phyloP scores from a whole-genome alignment of 2,329 filamentous ascomycete genomes.

The Ascocoryne sarcoides region DNA sequence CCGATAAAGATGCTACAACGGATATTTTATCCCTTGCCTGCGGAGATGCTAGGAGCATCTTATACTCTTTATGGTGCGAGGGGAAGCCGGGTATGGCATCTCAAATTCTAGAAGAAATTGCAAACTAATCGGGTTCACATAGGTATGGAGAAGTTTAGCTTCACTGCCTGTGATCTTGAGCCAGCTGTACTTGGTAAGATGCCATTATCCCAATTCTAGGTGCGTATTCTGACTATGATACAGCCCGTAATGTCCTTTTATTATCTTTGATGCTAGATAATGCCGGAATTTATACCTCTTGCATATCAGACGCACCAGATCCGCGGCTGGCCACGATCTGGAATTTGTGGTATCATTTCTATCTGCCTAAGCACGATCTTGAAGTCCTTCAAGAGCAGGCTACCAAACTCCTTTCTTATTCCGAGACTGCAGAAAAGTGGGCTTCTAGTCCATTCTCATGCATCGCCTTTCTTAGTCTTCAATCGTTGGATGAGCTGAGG shows the following conservation, averaged over 20 bases:
- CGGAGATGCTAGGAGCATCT: conserved; percentile 4
- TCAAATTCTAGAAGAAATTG: no score
- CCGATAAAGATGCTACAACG: not conserved
- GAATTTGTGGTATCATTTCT: conserved; percentile 1
- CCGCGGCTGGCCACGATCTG: not conserved
- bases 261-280: not conserved
- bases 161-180: conserved; percentile 1
- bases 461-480: not conserved
- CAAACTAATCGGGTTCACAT: not conserved
- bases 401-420: not conserved
- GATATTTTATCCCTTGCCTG: conserved; percentile 5
- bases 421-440: not conserved
- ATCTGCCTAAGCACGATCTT: not conserved
- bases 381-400: not conserved
- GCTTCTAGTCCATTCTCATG: not conserved
- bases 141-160: conserved; percentile 1
- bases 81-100: conserved; percentile 4
- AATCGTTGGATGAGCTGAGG: conserved; percentile 1
- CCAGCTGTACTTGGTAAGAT: not conserved
- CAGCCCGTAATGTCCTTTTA: not conserved
- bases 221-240: not conserved
- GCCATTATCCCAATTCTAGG: not conserved
- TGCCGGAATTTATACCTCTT: not conserved
- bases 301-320: not conserved
- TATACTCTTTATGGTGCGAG: conserved; percentile 5